These are phyloP conservation scores for Colletotrichum aenigma DNA, from an alignment of 2,329 filamentous ascomycete genomes.

Conservation along the genomic window DNA sequence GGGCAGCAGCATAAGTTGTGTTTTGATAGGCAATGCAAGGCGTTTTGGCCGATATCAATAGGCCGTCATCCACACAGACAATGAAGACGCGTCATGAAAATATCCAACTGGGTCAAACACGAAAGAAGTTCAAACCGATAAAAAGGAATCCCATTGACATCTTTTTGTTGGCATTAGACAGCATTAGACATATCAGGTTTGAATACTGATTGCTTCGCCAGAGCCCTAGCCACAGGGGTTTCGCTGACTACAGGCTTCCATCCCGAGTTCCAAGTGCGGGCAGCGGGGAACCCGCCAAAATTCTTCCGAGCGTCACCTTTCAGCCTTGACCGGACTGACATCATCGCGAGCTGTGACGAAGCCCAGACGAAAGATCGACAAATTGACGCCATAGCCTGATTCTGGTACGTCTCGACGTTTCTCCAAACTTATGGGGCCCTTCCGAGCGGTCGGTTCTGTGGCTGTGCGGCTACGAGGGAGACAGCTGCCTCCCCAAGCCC, in stretches of 20 bases:
- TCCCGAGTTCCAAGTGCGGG: slow-evolving; percentile 1
- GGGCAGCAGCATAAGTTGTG: slow-evolving; percentile 4
- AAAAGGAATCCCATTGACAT: background rate
- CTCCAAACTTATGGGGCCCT: background rate
- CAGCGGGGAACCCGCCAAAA: slow-evolving; percentile 12
- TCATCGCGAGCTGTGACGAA: slow-evolving; percentile 18
- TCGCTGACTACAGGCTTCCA: background rate
- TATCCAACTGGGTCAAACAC: background rate
- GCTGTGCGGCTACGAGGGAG: background rate
- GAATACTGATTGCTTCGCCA: background rate
- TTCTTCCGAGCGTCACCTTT: slow-evolving; percentile 1
- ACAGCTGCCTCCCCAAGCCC: background rate
- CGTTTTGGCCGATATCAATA: background rate
- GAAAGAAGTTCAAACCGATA: background rate
- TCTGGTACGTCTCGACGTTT: background rate
- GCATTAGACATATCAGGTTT: background rate
- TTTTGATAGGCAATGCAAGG: background rate
- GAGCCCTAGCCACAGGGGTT: background rate
- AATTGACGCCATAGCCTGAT: slow-evolving; percentile 12
- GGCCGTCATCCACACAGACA: background rate
- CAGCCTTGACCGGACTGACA: slow-evolving; percentile 18
- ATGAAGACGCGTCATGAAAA: background rate
- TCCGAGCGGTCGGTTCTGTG: background rate
- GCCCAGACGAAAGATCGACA: slow-evolving; percentile 11
- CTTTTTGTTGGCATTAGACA: background rate